Conservation (phyloP, 2,329 filamentous ascomycete species). For the Botrytis galanthina region DNA sequence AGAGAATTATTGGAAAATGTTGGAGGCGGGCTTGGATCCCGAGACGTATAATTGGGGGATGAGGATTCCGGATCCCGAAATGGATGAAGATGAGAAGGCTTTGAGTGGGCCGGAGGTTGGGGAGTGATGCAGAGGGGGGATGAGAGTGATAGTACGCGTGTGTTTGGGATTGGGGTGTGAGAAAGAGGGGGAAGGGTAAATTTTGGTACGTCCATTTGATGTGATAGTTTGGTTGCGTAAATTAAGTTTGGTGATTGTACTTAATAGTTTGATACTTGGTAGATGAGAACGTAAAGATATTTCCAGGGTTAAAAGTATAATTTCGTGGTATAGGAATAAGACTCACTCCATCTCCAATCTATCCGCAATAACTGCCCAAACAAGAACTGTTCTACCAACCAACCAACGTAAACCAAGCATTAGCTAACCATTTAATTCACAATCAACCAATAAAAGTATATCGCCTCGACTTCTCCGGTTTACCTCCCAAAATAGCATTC, state of each 20-base stretch:
- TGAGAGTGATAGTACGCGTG: not conserved
- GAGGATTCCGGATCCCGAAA: conserved; percentile 6
- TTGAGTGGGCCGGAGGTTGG: not conserved
- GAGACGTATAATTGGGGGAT: not conserved
- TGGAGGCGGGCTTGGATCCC: conserved; percentile 17
- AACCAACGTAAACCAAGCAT: not conserved
- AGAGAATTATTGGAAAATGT: conserved; percentile 12
- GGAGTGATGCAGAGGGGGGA: not conserved
- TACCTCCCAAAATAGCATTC: conserved; percentile 69
- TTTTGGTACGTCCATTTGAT: not conserved
- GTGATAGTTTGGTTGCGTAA: not conserved
- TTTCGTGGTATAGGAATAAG: not conserved
- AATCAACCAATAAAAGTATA: conserved; percentile 50
- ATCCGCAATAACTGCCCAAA: not conserved
- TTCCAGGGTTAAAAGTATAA: not conserved
- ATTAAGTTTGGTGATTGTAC: not conserved
- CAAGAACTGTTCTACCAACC: not conserved
- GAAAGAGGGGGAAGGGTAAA: not conserved
- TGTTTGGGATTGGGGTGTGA: not conserved
- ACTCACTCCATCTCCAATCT: not conserved
- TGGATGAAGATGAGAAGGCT: not conserved
- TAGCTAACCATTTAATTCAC: not conserved
- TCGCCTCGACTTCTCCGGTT: conserved; percentile 51
- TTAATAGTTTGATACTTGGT: not conserved
- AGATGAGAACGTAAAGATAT: not conserved